Conservation (phyloP, 2,329 filamentous ascomycete genomes). For the Talaromyces sp. region DNA sequence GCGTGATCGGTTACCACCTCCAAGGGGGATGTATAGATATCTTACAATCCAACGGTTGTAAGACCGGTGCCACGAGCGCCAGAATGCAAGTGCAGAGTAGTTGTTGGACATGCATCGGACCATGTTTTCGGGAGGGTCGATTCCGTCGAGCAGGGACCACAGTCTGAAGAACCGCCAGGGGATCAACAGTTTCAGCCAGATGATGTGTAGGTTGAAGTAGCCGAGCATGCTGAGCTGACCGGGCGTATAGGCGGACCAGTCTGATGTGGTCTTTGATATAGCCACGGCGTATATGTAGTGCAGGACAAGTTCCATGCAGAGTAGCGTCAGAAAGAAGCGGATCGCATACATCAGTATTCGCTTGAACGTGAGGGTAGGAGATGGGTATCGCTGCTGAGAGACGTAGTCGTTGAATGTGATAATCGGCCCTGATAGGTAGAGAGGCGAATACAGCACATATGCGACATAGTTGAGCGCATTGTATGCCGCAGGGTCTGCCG, state of each 20-base stretch:
- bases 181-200: conserved; percentile 89
- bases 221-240: conserved; percentile 84
- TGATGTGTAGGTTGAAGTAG: conserved; percentile 92
- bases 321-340: conserved; percentile 71
- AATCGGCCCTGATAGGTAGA: conserved; percentile 90
- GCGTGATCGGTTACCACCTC: conserved; percentile 51
- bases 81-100: conserved; percentile 84
- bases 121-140: conserved; percentile 98
- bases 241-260: conserved; percentile 78
- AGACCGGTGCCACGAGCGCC: conserved; percentile 91
- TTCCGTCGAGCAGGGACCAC: conserved; percentile 84
- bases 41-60: conserved; percentile 93
- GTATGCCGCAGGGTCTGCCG: conserved; percentile 65
- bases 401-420: conserved; percentile 98
- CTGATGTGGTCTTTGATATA: conserved; percentile 72
- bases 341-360: conserved; percentile 77
- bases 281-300: conserved; percentile 93
- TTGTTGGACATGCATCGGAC: conserved; percentile 94
- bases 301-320: conserved; percentile 85
- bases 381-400: conserved; percentile 69
- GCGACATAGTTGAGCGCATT: conserved; percentile 81
- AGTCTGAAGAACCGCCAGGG: conserved; percentile 98
- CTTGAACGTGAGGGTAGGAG: conserved; percentile 61
- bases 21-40: conserved; percentile 89
- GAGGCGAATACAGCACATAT: conserved; percentile 83